Conservation (phyloP, 208 protist species). For the Trypanosoma theileri region DNA sequence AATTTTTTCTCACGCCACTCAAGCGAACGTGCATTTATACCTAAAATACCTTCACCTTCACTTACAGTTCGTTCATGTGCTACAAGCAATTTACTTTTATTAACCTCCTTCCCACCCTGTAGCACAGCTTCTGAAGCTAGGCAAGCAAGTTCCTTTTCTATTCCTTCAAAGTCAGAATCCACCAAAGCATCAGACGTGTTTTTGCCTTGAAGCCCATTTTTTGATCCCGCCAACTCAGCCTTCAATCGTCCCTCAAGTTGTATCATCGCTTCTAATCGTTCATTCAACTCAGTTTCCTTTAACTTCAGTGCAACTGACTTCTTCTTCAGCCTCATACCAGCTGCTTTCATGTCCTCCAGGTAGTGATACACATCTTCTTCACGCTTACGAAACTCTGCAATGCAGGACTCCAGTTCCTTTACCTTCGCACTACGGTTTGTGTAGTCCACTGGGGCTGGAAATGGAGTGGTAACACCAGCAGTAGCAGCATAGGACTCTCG, state of each 20-base stretch:
- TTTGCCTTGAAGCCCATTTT: not conserved
- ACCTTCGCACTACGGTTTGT: slow-evolving; percentile 1
- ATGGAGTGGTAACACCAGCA: slow-evolving; percentile 27
- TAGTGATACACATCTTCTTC: slow-evolving; percentile 15
- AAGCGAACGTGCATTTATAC: slow-evolving; percentile 26
- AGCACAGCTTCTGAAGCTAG: not conserved
- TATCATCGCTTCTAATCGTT: not conserved
- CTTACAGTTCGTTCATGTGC: slow-evolving; percentile 33
- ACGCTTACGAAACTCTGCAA: slow-evolving; percentile 11
- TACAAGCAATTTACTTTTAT: slow-evolving; percentile 19
- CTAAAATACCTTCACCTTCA: slow-evolving; percentile 30
- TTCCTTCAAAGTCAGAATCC: not conserved
- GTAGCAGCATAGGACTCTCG: slow-evolving; percentile 44
- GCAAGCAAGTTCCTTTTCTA: not conserved
- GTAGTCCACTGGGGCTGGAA: slow-evolving; percentile 26
- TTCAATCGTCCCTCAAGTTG: not conserved
- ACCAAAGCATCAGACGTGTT: not conserved
- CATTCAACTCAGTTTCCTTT: slow-evolving; percentile 20
- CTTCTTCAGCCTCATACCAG: slow-evolving; percentile 13
- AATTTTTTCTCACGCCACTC: slow-evolving; percentile 43
- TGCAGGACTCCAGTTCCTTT: slow-evolving; percentile 8
- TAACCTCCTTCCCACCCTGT: not conserved
- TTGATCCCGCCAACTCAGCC: not conserved
- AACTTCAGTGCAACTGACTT: slow-evolving; percentile 20
- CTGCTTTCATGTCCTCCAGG: slow-evolving; percentile 15